These are phyloP conservation scores for Mortierella sp. DNA, from an alignment of 371 early-diverging fungal genomes.

Conservation along the genomic window DNA sequence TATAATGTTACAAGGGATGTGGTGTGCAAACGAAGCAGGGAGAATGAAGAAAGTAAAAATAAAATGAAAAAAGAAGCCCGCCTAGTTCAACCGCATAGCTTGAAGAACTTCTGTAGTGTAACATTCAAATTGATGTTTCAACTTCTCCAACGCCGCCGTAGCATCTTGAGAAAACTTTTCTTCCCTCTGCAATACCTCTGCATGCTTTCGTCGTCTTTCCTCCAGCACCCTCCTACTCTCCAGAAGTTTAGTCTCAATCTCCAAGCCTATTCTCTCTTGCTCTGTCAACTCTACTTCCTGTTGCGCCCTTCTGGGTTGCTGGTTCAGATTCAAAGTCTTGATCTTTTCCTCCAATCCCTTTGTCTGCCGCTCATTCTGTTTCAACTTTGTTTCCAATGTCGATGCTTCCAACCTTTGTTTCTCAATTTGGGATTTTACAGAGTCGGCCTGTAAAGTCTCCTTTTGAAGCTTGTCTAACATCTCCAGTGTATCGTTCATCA, in stretches of 20 bases:
- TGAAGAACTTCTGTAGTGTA: conserved; percentile 27
- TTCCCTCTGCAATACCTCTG: conserved; percentile 25
- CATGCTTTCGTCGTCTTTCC: conserved; percentile 17
- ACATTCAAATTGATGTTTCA: conserved; percentile 33
- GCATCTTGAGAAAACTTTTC: conserved; percentile 33
- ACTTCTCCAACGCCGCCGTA: conserved; percentile 23
- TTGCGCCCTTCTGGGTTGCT: conserved; percentile 18
- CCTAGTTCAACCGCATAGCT: conserved; percentile 21
- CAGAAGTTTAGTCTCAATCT: conserved; percentile 9
- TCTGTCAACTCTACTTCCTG: conserved; percentile 18
- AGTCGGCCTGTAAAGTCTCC: conserved; percentile 10
- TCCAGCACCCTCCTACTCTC: conserved; percentile 24
- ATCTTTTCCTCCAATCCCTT: conserved; percentile 22
- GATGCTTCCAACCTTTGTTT: conserved; percentile 6
- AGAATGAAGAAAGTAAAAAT: background rate
- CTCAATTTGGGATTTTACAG: conserved; percentile 27
- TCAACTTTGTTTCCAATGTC: conserved; percentile 12
- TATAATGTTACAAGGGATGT: background rate
- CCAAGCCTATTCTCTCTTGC: conserved; percentile 4
- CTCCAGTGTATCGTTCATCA: conserved; percentile 23
- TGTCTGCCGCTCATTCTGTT: conserved; percentile 16
- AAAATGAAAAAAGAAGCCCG: background rate
- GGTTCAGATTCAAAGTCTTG: background rate
- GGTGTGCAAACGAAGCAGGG: background rate
- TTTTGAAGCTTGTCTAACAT: conserved; percentile 23